Percentiles rank a stretch among this genome's conserved stretches.
These are phyloP conservation scores for Canna indica DNA, from an alignment of 176 grass and related monocot genomes.

Conservation along the genomic window DNA sequence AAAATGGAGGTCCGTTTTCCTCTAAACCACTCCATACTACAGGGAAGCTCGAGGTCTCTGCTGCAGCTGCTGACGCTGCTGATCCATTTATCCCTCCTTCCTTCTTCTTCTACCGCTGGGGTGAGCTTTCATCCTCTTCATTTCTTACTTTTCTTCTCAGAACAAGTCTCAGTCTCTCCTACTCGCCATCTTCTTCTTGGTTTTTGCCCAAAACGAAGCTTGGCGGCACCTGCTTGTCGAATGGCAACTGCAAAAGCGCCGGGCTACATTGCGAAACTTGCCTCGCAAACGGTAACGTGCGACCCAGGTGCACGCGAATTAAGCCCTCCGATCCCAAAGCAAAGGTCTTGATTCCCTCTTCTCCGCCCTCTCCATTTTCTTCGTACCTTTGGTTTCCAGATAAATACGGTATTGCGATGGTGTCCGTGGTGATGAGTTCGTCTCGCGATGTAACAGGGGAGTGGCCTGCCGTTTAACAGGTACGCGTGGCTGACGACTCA, in stretches of 20 bases:
- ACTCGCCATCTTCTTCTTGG: neutral
- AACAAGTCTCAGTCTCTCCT: neutral
- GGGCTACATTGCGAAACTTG: constrained; percentile 93
- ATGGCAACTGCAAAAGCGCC: constrained; percentile 59
- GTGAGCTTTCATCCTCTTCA: neutral
- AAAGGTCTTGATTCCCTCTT: constrained; percentile 26
- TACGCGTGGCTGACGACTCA: constrained; percentile 93
- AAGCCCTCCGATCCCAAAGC: constrained; percentile 63
- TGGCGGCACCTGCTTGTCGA: constrained; percentile 41
- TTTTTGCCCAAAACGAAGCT: constrained; percentile 12
- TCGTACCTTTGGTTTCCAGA: no score
- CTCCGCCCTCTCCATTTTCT: neutral
- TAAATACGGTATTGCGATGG: no score
- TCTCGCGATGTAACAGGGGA: constrained; percentile 23
- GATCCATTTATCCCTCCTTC: neutral
- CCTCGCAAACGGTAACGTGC: constrained; percentile 46
- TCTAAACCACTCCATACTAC: no score
- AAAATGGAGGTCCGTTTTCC: no score
- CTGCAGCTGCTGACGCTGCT: neutral
- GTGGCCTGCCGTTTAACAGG: constrained; percentile 72
- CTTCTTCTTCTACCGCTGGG: neutral
- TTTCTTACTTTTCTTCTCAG: neutral
- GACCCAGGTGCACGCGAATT: constrained; percentile 66
- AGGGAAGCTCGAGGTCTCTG: neutral
- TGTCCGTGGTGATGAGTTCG: neutral